Evolutionary conservation across 495 filamentous ascomycete species (phyloP).

Genomic region (Chaetomium tenue): DNA sequence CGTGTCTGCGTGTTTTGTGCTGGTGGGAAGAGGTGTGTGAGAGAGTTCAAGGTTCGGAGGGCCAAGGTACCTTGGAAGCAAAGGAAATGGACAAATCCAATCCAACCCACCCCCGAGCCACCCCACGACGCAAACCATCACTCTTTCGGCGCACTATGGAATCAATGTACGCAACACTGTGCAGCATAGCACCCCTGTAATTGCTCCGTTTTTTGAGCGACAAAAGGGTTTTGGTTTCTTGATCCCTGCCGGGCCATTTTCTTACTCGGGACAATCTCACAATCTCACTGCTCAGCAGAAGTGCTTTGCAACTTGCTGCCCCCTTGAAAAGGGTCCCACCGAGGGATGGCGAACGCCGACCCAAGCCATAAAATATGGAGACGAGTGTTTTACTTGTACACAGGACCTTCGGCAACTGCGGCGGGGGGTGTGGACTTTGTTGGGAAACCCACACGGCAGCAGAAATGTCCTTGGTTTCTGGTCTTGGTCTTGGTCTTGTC

Average conservation of each 20-base stretch:
- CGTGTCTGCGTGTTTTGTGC: slow-evolving; percentile 4
- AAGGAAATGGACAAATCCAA: neutral
- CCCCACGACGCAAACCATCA: slow-evolving; percentile 11
- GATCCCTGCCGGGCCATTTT: slow-evolving; percentile 7
- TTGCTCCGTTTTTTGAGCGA: neutral
- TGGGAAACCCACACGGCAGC: neutral
- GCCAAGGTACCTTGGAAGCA: neutral
- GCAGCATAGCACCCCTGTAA: neutral
- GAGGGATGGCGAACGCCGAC: slow-evolving; percentile 4
- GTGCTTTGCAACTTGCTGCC: neutral
- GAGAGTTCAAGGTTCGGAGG: neutral
- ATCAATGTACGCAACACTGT: slow-evolving; percentile 8
- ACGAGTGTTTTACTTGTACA: neutral
- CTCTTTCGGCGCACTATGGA: slow-evolving; percentile 9
- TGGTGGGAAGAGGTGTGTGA: neutral
- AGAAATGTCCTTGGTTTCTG: neutral
- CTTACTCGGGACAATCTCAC: slow-evolving; percentile 8
- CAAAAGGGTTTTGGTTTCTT: neutral
- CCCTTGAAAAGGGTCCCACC: slow-evolving; percentile 11
- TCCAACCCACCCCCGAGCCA: too few relatives aligned
- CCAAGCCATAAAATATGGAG: slow-evolving; percentile 2
- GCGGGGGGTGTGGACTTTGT: neutral
- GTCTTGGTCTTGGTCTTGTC: neutral
- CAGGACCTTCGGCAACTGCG: slow-evolving; percentile 3
- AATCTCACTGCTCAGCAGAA: neutral